phyloP scores from a whole-genome alignment of 805 yeast species.

The Limtongia smithiae region DNA sequence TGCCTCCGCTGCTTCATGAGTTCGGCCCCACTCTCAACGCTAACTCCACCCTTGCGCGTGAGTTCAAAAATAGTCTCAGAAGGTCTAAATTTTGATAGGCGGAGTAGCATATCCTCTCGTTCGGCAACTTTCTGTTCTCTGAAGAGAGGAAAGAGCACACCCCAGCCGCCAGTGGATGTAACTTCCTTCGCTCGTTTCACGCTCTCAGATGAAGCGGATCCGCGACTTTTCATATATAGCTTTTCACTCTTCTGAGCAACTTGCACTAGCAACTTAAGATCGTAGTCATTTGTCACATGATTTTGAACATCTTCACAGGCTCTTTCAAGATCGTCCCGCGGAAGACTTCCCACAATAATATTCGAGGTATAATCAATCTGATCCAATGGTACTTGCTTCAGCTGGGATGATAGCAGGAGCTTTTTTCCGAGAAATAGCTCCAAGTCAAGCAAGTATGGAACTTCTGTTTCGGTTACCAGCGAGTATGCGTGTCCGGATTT shows the following conservation, averaged over 20 bases:
- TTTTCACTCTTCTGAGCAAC: conserved; percentile 87
- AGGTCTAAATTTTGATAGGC: conserved; percentile 61
- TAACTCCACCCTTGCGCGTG: conserved; percentile 47
- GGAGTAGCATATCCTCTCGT: conserved; percentile 63
- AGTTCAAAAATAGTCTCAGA: conserved; percentile 95
- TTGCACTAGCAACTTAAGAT: conserved; percentile 56
- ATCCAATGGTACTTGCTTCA: conserved; percentile 39
- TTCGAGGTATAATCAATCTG: conserved; percentile 72
- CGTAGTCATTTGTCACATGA: conserved; percentile 60
- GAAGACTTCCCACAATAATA: conserved; percentile 78
- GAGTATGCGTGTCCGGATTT: conserved; percentile 97
- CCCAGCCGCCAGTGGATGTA: conserved; percentile 62
- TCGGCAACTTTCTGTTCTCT: conserved; percentile 39
- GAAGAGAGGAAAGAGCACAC: conserved; percentile 75
- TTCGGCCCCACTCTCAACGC: conserved; percentile 66
- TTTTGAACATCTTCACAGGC: conserved; percentile 68
- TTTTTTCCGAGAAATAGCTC: conserved; percentile 87
- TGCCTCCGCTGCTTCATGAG: conserved; percentile 82
- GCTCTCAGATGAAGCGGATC: conserved; percentile 82
- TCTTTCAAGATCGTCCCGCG: conserved; percentile 66
- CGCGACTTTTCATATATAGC: conserved; percentile 77
- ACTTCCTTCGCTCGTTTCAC: conserved; percentile 80
- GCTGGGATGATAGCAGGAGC: conserved; percentile 51
- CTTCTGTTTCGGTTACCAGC: conserved; percentile 74
- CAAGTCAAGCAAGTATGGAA: conserved; percentile 85